Percentiles rank a stretch among this genome's conserved stretches.
phyloP scores from a whole-genome alignment of 2,329 filamentous ascomycete genomes.

The Phaeosphaeriaceae sp. region DNA sequence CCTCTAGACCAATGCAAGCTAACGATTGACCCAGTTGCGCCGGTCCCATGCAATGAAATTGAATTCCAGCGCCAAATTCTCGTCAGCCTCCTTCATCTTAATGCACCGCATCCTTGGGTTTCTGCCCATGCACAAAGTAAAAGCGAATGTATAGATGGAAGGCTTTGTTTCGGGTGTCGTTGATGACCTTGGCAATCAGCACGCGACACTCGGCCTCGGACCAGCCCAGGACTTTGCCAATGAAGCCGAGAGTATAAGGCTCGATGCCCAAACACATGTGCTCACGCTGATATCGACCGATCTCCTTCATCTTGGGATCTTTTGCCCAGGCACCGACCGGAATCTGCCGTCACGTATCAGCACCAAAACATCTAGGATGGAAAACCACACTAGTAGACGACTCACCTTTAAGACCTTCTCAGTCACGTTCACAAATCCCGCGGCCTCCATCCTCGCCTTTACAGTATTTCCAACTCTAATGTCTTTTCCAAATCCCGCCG shows the following conservation, averaged over 20 bases:
- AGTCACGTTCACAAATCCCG: slow-evolving; percentile 43
- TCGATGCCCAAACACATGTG: slow-evolving; percentile 46
- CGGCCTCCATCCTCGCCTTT: slow-evolving; percentile 35
- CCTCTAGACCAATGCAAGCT: neutral
- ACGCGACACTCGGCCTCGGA: slow-evolving; percentile 42
- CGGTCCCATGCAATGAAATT: too few species aligned
- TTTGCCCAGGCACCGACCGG: slow-evolving; percentile 54
- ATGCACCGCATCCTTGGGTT: slow-evolving; percentile 25
- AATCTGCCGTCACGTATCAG: slow-evolving; percentile 20
- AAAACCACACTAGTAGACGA: too few species aligned
- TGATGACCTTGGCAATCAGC: slow-evolving; percentile 41
- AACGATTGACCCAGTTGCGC: neutral
- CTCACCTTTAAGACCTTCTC: slow-evolving; percentile 44
- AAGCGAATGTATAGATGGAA: slow-evolving; percentile 44
- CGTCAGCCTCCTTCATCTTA: neutral
- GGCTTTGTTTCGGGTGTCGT: slow-evolving; percentile 37
- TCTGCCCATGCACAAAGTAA: slow-evolving; percentile 43
- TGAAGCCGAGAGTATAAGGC: slow-evolving; percentile 45
- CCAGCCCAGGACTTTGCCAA: slow-evolving; percentile 46
- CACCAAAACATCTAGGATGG: too few species aligned
- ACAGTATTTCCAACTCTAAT: slow-evolving; percentile 30
- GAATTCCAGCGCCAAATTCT: too few species aligned
- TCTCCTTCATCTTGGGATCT: slow-evolving; percentile 58
- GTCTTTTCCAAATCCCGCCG: slow-evolving; percentile 34
- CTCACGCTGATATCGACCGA: slow-evolving; percentile 53